Base-by-base conservation (phyloP, 164 flowering plant species). In the Cinnamomum chago region DNA sequence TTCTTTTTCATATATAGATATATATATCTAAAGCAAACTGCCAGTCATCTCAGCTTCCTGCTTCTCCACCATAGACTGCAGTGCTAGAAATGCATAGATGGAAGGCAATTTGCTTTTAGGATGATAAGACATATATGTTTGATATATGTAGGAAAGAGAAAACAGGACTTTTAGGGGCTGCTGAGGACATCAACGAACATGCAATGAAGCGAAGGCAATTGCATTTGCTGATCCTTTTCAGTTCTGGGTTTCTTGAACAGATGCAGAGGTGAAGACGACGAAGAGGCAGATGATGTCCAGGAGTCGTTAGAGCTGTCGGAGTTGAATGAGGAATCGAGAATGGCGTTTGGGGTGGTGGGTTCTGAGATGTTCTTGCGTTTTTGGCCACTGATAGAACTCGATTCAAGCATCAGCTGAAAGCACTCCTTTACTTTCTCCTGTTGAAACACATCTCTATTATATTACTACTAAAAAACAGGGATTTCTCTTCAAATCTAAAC, bases 311-410 rank as follows among this genome's bases (percentile, higher is more conserved):
- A 88, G 85, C 90, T 88, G 47, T 30, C 47, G n/a, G 20, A 40
- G 85, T 94, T 91, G 77, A 92, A 92, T 2, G 86, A 84, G 27
- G 85, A 82, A 65, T 90, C 97, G 35, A 88, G 82, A 2, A 95
- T 88, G n/a, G 89, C 94, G 9, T 76, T 87, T 28, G 97, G 97
- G 78, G 94, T 90, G 9, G 82, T 81, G 1, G 89, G 90, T 13
- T 15, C 60, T 17, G 66, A 33, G 1, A 79, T 62, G 67, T 78
- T 73, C 82, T 83, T 88, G 73, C 93, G 84, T 62, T 89, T 90
- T 50, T 67, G 82, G 28, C 79, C 82, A 62, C 50, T 20, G 60
- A 15, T 5, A 20, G 78, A 79, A 40, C 55, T 72, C 18, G 72
- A 33, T 76, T 86, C 89, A 52, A 66, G 69, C 62, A 92, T 85